Base-by-base conservation (phyloP, 2,329 filamentous ascomycete genomes). In the Malbranchea zuffiana region DNA sequence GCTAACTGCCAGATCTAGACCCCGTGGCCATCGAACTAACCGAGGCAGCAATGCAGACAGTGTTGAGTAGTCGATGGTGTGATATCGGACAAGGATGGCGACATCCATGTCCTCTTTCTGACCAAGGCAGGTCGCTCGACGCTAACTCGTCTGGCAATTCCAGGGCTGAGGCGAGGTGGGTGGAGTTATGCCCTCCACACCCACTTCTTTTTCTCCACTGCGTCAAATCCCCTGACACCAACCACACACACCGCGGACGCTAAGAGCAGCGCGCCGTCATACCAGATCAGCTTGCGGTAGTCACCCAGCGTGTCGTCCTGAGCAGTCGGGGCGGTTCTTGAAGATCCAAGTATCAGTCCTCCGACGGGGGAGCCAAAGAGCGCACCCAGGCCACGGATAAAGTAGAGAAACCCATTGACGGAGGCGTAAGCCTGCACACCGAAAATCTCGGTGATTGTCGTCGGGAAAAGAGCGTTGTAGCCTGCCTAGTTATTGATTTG, bases 331-430 rank as follows among this genome's bases (percentile, higher is more conserved):
- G n/a, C n/a, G 26, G 31, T 15, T 16, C 36, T 24, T 6, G 37
- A 41, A 17, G 29, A 20, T 35, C 41, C 38, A 6, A 43, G 17
- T 6, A 55, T 37, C 4, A 51, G 33, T 5, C 53, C 52, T 0
- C 50, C 50, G 16, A 60, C 47, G 0, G 60, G 61, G 2, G 60
- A 62, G 5, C 60, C 60, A 16, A 61, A 44, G 21, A 63, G 37
- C 0, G 59, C 56, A 2, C 53, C 59, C 16, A 62, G 42, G 1
- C 60, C 60, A 27, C 57, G 45, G 1, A 62, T 46, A 50, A 63
- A 60, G 37, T 62, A 62, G 12, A 63, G 39, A 13, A 61, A 51
- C 0, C 60, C 60, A 37, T 56, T 62, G 10, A 62, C 58, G 33
- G 51, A 54, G 5, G 54, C 53, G 36, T 60, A 60, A 15, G 60